Evolutionary conservation across 1,284 basidiomycete genomes (phyloP).

Genomic region (Neonothopanus nambi): DNA sequence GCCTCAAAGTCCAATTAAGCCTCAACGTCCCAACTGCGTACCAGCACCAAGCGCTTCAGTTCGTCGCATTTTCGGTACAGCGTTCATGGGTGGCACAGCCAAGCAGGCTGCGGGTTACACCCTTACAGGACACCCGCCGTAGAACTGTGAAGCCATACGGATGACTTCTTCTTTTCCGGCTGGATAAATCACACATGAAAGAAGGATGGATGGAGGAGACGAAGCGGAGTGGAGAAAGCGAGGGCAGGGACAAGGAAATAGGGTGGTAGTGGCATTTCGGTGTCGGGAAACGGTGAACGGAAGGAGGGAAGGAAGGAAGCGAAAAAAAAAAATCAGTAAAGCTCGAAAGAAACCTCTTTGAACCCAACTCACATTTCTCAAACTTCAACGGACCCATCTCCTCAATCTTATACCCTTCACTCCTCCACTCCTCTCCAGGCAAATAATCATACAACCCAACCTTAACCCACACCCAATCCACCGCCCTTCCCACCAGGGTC

Average conservation of each 20-base stretch:
- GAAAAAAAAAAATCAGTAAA: conserved; percentile 14
- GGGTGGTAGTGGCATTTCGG: conserved; percentile 34
- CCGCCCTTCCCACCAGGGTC: conserved; percentile 17
- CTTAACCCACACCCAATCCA: conserved; percentile 26
- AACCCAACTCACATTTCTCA: neutral
- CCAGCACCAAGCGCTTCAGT: too few relatives aligned
- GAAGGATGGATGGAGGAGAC: neutral
- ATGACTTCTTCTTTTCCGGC: conserved; percentile 40
- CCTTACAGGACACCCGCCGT: conserved; percentile 36
- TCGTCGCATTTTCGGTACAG: too few relatives aligned
- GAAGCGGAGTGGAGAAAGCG: neutral
- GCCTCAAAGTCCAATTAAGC: too few relatives aligned
- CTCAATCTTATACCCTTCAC: conserved; percentile 40
- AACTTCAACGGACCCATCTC: conserved; percentile 29
- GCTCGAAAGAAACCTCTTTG: neutral
- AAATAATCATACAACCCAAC: conserved; percentile 35
- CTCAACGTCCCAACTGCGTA: too few relatives aligned
- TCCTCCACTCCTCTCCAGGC: conserved; percentile 25
- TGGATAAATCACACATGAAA: conserved; percentile 13
- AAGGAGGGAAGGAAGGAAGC: neutral
- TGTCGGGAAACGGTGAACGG: conserved; percentile 24
- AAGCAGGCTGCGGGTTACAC: too few relatives aligned
- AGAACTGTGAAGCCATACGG: conserved; percentile 35
- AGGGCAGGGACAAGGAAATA: conserved; percentile 19
- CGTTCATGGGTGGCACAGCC: too few relatives aligned